These are phyloP conservation scores for Pythium utonaiense DNA, from an alignment of 352 stramenopile genomes.

Conservation along the genomic window DNA sequence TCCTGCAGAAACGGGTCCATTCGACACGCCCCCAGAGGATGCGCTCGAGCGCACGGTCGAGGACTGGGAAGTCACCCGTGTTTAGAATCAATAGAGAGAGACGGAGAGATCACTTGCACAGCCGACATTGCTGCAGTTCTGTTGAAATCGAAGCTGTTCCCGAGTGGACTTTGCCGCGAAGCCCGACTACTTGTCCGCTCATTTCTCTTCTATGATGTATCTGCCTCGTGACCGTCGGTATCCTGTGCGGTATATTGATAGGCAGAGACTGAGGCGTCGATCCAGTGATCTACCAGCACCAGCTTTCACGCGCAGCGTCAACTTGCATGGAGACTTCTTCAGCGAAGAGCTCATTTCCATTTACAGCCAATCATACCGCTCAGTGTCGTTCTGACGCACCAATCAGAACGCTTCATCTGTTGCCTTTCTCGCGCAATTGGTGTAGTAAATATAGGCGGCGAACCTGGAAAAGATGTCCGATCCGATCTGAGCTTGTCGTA, in stretches of 20 bases:
- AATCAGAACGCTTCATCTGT: background rate
- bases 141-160: slow-evolving; percentile 1
- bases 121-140: background rate
- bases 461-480: background rate
- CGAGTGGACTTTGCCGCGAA: background rate
- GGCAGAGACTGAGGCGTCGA: too few species aligned
- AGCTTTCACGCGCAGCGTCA: too few species aligned
- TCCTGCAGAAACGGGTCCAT: slow-evolving; percentile 63
- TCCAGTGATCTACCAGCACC: too few species aligned
- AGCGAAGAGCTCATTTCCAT: background rate
- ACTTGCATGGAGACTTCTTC: background rate
- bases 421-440: background rate
- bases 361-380: background rate
- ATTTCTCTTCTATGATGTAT: too few species aligned
- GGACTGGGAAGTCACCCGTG: slow-evolving; percentile 68
- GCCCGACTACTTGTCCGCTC: too few species aligned
- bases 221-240: too few species aligned
- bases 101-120: background rate
- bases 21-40: slow-evolving; percentile 77
- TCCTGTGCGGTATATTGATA: too few species aligned
- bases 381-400: background rate
- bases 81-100: slow-evolving; percentile 36
- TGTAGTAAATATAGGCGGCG: background rate
- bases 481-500: background rate
- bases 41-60: slow-evolving; percentile 76